Evolutionary conservation across 495 filamentous ascomycete species (phyloP), one percentile per base, ranked within the genome.

Genomic region (Hyaloscypha finlandica): DNA sequence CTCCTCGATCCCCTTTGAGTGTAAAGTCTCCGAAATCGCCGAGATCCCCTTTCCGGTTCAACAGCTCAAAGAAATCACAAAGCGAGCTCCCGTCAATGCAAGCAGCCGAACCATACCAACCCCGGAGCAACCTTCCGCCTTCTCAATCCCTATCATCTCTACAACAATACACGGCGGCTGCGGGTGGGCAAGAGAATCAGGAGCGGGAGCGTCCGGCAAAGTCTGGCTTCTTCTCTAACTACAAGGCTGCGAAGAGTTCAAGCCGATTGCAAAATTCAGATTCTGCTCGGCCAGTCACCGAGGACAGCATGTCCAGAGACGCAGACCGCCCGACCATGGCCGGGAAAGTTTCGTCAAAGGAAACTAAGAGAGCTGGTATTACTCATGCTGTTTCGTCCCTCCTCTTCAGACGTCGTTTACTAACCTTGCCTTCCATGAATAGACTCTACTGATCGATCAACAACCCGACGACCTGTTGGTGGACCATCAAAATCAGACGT

Each of bases 21-120:
- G 61, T 79, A 52, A 79, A 70, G 63, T 84, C 82, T 60, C 82
- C 82, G 52, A 80, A 77, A 69, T 83, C 83, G 25, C 83, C 83
- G 61, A 82, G 77, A 69, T 85, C 83, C 22, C 83, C 83, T 8
- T 81, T 84, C 70, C 75, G 77, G 59, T 79, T 79, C 74, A 78
- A 70, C 70, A 74, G 73, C 68, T 16, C 42, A 48, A 78, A 66
- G 71, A 70, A 70, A 66, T 14, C 51, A 8, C 66, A 53, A 60
- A 48, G 30, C 42, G 45, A 65, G 9, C 56, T 55, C n/a, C 64
- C 59, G 19, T 42, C 48, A 11, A 61, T 64, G 66, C 66, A 62
- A 51, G 30, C 63, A 32, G 22, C 66, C 66, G 66, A 69, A 6
- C 6, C 42, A 11, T 58, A 55, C 14, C 60, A 57, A 25, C 5